Conservation (phyloP, 768 basidiomycete genomes). For the Lepiota brunneoincarnata region DNA sequence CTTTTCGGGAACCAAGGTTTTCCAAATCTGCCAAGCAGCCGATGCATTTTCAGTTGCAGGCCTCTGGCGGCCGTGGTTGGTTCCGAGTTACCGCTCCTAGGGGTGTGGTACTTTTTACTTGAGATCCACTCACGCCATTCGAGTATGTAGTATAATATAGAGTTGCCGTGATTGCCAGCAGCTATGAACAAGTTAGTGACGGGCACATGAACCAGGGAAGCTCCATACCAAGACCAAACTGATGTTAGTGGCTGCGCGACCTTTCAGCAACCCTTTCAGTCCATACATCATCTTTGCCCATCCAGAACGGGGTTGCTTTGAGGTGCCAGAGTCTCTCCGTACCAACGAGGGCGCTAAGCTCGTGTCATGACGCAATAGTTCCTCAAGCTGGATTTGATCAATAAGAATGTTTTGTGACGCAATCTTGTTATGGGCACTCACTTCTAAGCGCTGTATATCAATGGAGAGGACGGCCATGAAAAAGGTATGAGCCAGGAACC, state of each 20-base stretch:
- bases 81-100: conserved; percentile 31
- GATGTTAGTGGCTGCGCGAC: conserved; percentile 73
- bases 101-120: conserved; percentile 25
- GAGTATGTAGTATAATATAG: conserved; percentile 73
- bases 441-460: conserved; percentile 92
- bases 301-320: conserved; percentile 40
- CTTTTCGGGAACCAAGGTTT: conserved; percentile 67
- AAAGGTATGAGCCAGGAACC: conserved; percentile 96
- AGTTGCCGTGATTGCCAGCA: conserved; percentile 72
- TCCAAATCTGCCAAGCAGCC: conserved; percentile 73
- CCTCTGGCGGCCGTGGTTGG: conserved; percentile 24
- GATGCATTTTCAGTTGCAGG: conserved; percentile 23
- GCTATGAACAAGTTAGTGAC: conserved; percentile 36
- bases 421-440: conserved; percentile 26
- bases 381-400: conserved; percentile 58
- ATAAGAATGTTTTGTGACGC: not conserved
- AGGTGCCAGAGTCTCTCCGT: conserved; percentile 21
- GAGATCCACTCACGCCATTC: conserved; percentile 30
- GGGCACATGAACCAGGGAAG: conserved; percentile 10
- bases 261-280: conserved; percentile 50
- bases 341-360: conserved; percentile 45
- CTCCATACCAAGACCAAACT: conserved; percentile 71
- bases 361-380: conserved; percentile 76
- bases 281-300: conserved; percentile 40
- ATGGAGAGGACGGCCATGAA: conserved; percentile 94